Conservation (phyloP, 2,329 filamentous ascomycete species). For the Dendryphion nanum region DNA sequence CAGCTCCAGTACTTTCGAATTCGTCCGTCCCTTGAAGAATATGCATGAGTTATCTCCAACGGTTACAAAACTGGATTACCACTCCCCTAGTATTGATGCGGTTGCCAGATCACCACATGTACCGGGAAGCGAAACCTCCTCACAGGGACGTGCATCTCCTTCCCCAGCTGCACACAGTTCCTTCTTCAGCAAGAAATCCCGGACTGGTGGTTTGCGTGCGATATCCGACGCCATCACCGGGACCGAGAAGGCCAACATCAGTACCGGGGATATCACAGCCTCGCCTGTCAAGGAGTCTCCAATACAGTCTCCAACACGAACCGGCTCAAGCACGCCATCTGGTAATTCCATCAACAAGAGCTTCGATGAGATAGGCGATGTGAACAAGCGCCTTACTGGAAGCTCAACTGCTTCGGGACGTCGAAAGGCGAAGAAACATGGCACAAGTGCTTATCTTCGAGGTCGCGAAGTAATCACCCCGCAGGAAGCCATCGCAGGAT, state of each 20-base stretch:
- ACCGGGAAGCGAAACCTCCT: conserved; percentile 50
- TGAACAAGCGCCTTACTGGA: conserved; percentile 36
- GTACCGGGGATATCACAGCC: conserved; percentile 37
- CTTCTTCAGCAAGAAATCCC: conserved; percentile 39
- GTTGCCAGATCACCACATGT: conserved; percentile 40
- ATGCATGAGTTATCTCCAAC: conserved; percentile 50
- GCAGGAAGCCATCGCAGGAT: conserved; percentile 76
- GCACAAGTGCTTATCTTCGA: conserved; percentile 89
- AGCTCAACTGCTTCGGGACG: conserved; percentile 43
- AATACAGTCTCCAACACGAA: conserved; percentile 66
- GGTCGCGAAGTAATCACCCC: conserved; percentile 81
- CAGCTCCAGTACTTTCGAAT: conserved; percentile 50
- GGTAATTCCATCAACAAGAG: conserved; percentile 60
- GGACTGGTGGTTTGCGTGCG: conserved; percentile 72
- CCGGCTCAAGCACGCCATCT: conserved; percentile 69
- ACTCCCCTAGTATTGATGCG: conserved; percentile 47
- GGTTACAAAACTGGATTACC: conserved; percentile 57
- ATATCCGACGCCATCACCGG: conserved; percentile 72
- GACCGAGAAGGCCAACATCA: conserved; percentile 51
- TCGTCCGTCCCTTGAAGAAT: conserved; percentile 39
- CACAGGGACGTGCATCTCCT: conserved; percentile 46
- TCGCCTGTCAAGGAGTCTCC: conserved; percentile 53
- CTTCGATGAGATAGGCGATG: conserved; percentile 73
- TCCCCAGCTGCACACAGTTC: conserved; percentile 35
- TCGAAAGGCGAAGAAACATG: conserved; percentile 75